Conservation (phyloP, 1,284 basidiomycete species). For the Mycena sp. region DNA sequence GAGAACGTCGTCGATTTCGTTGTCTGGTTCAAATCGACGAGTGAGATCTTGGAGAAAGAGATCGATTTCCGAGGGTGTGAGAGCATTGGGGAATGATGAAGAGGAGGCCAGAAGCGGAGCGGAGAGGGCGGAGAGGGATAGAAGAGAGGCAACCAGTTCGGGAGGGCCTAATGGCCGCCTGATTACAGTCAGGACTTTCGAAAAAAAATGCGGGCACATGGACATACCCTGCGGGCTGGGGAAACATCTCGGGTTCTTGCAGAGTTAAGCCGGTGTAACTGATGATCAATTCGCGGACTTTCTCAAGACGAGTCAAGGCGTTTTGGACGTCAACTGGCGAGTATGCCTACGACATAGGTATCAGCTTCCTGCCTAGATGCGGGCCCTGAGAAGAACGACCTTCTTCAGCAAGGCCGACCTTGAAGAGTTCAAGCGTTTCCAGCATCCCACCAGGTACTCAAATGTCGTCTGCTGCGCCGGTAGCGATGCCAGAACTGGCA, state of each 20-base stretch:
- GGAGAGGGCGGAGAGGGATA: constrained; percentile 74
- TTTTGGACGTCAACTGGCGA: constrained; percentile 67
- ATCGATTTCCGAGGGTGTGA: constrained; percentile 67
- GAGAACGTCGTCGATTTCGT: constrained; percentile 65
- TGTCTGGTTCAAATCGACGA: constrained; percentile 71
- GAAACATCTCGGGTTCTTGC: constrained; percentile 95
- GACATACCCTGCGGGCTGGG: constrained; percentile 79
- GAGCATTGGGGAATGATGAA: constrained; percentile 49
- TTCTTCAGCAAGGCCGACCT: constrained; percentile 69
- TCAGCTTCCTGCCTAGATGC: neutral
- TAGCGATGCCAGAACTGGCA: constrained; percentile 82
- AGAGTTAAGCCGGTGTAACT: constrained; percentile 92
- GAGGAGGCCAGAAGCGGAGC: constrained; percentile 66
- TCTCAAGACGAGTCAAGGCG: constrained; percentile 74
- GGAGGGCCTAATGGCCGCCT: constrained; percentile 77
- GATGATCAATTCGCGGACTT: constrained; percentile 82
- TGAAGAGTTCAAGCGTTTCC: constrained; percentile 82
- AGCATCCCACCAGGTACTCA: constrained; percentile 91
- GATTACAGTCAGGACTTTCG: constrained; percentile 25
- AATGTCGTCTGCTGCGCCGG: constrained; percentile 86
- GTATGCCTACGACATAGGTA: constrained; percentile 57
- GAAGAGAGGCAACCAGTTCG: constrained; percentile 81
- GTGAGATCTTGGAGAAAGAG: constrained; percentile 79
- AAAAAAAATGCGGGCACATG: constrained; percentile 28
- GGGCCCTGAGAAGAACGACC: constrained; percentile 47